Percentiles rank a stretch among this genome's conserved stretches.
Evolutionary conservation across 331 rosid species (phyloP).

Genomic region (Pyrus hybrid): DNA sequence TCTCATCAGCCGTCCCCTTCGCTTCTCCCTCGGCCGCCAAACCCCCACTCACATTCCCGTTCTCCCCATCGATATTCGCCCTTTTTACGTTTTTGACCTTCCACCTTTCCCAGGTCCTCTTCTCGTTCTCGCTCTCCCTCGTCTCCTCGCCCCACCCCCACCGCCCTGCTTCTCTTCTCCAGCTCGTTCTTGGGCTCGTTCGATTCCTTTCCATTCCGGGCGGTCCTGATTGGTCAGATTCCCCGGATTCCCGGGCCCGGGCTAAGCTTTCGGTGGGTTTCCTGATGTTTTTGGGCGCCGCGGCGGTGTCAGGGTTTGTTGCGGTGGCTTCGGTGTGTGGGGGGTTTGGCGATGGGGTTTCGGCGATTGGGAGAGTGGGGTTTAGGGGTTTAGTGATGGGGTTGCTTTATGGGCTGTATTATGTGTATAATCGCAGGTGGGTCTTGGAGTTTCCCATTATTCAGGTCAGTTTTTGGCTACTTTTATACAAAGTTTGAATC

Average conservation of each 20-base stretch:
- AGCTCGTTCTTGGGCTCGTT: conserved; percentile 28
- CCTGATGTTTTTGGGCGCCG: conserved; percentile 21
- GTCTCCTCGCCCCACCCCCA: conserved; percentile 50
- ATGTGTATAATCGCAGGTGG: conserved; percentile 65
- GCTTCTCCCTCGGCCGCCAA: neutral
- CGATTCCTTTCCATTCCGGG: conserved; percentile 44
- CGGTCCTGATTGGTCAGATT: conserved; percentile 1
- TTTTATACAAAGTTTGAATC: neutral
- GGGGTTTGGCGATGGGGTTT: conserved; percentile 20
- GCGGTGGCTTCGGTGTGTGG: conserved; percentile 46
- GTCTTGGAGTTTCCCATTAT: conserved; percentile 77
- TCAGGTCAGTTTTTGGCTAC: conserved; percentile 43
- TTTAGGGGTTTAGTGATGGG: conserved; percentile 57
- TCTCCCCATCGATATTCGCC: conserved; percentile 20
- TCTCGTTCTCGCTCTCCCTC: conserved; percentile 61
- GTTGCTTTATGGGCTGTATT: conserved; percentile 49
- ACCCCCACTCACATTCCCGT: conserved; percentile 4
- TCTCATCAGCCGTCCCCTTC: conserved; percentile 17
- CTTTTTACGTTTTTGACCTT: conserved; percentile 40
- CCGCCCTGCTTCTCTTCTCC: conserved; percentile 31
- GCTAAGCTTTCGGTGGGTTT: conserved; percentile 23
- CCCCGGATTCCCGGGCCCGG: conserved; percentile 34
- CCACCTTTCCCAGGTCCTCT: conserved; percentile 56
- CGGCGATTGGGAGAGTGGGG: conserved; percentile 35
- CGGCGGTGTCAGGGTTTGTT: conserved; percentile 28